Evolutionary conservation across 495 filamentous ascomycete genomes (phyloP).

Genomic region (Trypethelium eluteriae): DNA sequence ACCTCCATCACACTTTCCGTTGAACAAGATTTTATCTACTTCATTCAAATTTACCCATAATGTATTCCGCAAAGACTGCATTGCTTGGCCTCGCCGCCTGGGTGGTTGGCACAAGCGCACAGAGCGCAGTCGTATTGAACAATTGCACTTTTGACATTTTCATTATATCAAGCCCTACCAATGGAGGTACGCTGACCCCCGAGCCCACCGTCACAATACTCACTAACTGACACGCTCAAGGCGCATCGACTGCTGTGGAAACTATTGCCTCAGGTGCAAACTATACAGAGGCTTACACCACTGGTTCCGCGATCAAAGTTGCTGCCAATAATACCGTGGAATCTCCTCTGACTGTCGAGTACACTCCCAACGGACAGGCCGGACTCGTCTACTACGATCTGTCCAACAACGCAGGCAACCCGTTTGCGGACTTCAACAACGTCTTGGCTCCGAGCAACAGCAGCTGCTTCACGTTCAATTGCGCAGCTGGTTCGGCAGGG

Average conservation of each 20-base stretch:
- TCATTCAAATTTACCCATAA: neutral
- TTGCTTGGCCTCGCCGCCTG: neutral
- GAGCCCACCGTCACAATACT: neutral
- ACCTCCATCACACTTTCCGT: neutral
- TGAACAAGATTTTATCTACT: neutral
- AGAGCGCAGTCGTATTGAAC: neutral
- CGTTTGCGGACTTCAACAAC: neutral
- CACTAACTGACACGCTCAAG: neutral
- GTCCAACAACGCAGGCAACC: constrained; percentile 8
- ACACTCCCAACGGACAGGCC: neutral
- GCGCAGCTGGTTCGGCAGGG: neutral
- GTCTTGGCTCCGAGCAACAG: neutral
- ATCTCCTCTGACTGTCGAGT: neutral
- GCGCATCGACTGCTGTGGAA: neutral
- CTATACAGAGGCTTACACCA: neutral
- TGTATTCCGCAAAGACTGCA: neutral
- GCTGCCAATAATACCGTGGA: neutral
- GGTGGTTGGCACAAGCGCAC: neutral
- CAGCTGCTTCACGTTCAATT: constrained; percentile 1
- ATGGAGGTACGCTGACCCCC: neutral
- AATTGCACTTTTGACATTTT: constrained; percentile 2
- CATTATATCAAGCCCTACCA: neutral
- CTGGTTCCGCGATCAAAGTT: constrained; percentile 1
- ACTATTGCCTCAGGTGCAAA: neutral
- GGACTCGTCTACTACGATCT: constrained; percentile 8